Percentiles rank a stretch among this genome's conserved stretches.
Conservation (phyloP, 805 yeast genomes). For the Zygosaccharomyces kombuchaensis region DNA sequence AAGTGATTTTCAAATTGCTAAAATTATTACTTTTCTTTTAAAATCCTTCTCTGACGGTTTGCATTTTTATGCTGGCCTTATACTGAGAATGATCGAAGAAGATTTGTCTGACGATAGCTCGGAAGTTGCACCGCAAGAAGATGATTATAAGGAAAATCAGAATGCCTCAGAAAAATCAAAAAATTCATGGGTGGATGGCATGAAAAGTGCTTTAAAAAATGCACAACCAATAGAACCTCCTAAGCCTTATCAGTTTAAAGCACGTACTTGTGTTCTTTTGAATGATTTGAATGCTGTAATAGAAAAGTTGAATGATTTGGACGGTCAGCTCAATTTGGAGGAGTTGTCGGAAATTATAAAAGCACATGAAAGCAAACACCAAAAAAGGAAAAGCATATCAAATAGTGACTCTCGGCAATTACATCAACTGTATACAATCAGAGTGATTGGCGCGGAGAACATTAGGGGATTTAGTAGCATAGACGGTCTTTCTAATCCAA, state of each 20-base stretch:
- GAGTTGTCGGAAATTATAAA: constrained; percentile 42
- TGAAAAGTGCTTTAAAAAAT: constrained; percentile 47
- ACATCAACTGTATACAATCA: constrained; percentile 58
- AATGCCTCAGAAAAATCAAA: constrained; percentile 34
- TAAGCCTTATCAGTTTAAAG: constrained; percentile 54
- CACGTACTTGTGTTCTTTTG: constrained; percentile 67
- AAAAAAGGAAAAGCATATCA: constrained; percentile 9
- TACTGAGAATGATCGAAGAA: constrained; percentile 36
- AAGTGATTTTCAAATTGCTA: constrained; percentile 57
- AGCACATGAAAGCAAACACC: constrained; percentile 34
- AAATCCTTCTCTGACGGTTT: constrained; percentile 61
- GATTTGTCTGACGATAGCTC: constrained; percentile 35
- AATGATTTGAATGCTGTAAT: constrained; percentile 58
- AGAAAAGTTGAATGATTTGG: constrained; percentile 47
- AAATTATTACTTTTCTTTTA: constrained; percentile 54
- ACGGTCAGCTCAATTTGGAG: constrained; percentile 57
- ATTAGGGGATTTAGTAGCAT: constrained; percentile 42
- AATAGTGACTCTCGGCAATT: constrained; percentile 19
- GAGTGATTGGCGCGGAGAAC: constrained; percentile 60
- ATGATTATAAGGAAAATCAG: constrained; percentile 16
- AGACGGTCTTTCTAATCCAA: constrained; percentile 50
- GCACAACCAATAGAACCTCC: constrained; percentile 38
- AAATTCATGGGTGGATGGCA: constrained; percentile 45
- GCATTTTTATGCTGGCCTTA: constrained; percentile 43
- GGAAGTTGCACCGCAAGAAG: constrained; percentile 12